These are phyloP conservation scores for Solanum habrochaites DNA, from an alignment of 257 asterid species.

Conservation along the genomic window DNA sequence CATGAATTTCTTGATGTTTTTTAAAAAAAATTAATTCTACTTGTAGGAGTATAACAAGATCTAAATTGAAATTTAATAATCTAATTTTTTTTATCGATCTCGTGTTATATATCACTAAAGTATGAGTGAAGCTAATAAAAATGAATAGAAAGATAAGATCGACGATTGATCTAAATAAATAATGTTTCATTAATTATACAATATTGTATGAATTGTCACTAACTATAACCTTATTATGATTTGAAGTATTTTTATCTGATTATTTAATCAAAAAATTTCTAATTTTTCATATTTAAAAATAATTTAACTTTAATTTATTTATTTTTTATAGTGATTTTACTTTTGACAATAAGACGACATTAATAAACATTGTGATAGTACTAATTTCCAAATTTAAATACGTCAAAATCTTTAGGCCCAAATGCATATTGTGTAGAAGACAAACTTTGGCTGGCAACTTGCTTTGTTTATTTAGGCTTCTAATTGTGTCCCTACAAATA, in stretches of 20 bases:
- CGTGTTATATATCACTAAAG: not conserved
- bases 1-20: not conserved
- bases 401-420: not conserved
- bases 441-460: not conserved
- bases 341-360: not conserved
- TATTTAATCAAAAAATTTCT: not conserved
- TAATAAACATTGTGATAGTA: not conserved
- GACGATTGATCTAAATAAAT: too few species aligned
- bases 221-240: too few species aligned
- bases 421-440: not conserved
- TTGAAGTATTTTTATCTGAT: not conserved
- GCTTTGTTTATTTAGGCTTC: not conserved
- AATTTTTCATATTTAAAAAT: not conserved
- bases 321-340: not conserved
- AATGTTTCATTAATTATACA: not conserved
- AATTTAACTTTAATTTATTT: too few species aligned
- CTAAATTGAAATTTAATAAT: not conserved
- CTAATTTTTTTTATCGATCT: not conserved
- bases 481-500: not conserved
- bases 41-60: not conserved
- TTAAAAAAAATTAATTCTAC: too few species aligned
- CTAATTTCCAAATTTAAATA: not conserved
- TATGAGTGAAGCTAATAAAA: not conserved
- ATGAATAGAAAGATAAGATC: not conserved
- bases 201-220: too few species aligned